Base-by-base conservation (phyloP, 1,284 basidiomycete species). In the Moesziomyces sp. region DNA sequence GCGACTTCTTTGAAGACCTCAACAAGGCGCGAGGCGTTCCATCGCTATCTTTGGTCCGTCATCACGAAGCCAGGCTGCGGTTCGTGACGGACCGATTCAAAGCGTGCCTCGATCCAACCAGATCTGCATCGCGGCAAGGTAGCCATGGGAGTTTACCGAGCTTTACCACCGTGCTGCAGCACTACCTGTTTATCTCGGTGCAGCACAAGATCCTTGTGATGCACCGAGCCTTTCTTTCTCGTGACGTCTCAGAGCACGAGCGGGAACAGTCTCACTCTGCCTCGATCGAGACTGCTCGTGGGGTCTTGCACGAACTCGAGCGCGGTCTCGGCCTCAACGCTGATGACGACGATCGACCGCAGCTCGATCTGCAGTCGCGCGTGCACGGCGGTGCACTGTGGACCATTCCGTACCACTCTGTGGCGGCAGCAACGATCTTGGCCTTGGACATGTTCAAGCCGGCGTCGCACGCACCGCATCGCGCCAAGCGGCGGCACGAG, bases 351-450 rank as follows among this genome's bases (percentile, higher is more conserved):
- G 63, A 66, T 19, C 40, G 58, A n/a, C 62, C 69, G 26, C 70
- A 66, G 14, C n/a, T 68, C 42, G 70, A 73, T 46, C 46, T 73
- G 35, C 70, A 68, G 48, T 73, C 70, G 8, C 60, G 70, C 21
- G 68, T 66, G 0, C 74, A 76, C 35, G 69, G 70, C n/a, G 74
- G 65, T 38, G 74, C 65, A 11, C 49, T 76, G 2, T 76, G 74
- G 74, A 76, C 74, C 14, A 76, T 73, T 19, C 65, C 74, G 6
- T 76, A 76, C 40, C 74, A 76, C 49, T 64, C 74, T 7, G 74
- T 76, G 4, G 74, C 70, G 40, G 74, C 74, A 21, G 74, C 61
- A 1, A 73, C 74, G 8, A 72, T 73, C 28, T 43, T 76, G 44
- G 74, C 74, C 45, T 48, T 76, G 16, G 66, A 73, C 46, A 72